Evolutionary conservation across 495 filamentous ascomycete species (phyloP).

Genomic region (Talaromyces borbonicus): DNA sequence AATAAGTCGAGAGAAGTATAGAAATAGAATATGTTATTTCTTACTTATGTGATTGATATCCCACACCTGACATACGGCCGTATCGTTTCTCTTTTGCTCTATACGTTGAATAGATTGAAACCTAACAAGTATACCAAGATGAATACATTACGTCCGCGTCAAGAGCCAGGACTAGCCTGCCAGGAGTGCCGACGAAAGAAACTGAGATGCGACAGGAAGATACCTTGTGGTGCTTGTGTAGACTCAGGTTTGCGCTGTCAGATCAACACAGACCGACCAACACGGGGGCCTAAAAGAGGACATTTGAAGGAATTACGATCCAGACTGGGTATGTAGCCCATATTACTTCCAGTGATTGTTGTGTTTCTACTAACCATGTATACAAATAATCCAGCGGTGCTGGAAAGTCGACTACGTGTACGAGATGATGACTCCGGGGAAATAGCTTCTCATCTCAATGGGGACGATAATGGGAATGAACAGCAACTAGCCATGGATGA

Average conservation of each 20-base stretch:
- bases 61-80: no score
- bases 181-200: constrained; percentile 40
- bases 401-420: background rate
- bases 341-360: constrained; percentile 13
- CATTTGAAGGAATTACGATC: constrained; percentile 38
- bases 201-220: constrained; percentile 41
- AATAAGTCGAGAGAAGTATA: no score
- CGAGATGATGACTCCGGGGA: background rate
- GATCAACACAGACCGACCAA: constrained; percentile 33
- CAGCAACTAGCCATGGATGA: background rate
- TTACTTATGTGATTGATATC: no score
- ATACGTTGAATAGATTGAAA: no score
- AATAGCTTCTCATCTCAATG: background rate
- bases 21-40: no score
- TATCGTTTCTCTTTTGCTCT: no score
- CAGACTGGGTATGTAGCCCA: constrained; percentile 28
- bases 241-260: constrained; percentile 37
- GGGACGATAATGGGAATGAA: background rate
- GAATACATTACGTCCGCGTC: no score
- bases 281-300: constrained; percentile 43
- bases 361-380: background rate
- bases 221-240: constrained; percentile 40
- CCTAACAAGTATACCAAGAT: no score
- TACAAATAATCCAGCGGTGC: background rate
- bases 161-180: constrained; percentile 19